Conservation (phyloP, 306 rosid genomes). For the Carpinus fangiana region DNA sequence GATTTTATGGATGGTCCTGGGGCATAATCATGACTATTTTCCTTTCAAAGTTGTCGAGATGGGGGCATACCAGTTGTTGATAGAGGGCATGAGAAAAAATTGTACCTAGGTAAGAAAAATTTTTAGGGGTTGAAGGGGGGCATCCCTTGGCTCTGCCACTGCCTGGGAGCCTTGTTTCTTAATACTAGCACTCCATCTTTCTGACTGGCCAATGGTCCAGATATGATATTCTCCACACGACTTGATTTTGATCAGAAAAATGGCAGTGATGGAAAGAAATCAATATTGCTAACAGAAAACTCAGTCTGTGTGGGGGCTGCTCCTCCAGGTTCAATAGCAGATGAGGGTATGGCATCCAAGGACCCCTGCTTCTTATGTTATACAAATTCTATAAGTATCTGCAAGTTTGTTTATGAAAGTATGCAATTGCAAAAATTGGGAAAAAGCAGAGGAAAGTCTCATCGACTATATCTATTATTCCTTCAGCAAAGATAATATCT, state of each 20-base stretch:
- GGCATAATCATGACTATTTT: too few species aligned
- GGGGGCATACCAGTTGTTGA: too few species aligned
- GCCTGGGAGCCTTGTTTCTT: conserved; percentile 83
- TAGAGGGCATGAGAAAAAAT: too few species aligned
- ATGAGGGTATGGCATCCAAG: conserved; percentile 83
- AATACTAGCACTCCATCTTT: conserved; percentile 63
- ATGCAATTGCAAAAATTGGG: background rate
- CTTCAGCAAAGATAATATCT: background rate
- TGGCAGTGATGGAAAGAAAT: conserved; percentile 58
- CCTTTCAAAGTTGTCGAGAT: too few species aligned
- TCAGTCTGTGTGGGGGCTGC: conserved; percentile 79
- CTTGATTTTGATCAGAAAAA: conserved; percentile 71
- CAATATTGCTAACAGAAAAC: conserved; percentile 50
- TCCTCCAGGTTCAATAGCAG: conserved; percentile 86
- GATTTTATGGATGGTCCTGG: too few species aligned
- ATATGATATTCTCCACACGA: conserved; percentile 46
- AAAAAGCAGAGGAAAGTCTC: background rate
- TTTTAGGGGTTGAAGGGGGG: too few species aligned
- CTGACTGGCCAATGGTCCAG: conserved; percentile 53
- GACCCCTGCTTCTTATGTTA: conserved; percentile 63
- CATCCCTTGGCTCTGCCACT: too few species aligned
- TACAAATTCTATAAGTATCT: conserved; percentile 22
- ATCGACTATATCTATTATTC: background rate
- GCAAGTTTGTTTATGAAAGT: conserved; percentile 4
- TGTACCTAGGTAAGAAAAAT: too few species aligned